Conservation (phyloP, 768 basidiomycete genomes). For the Podaxis rugospora region DNA sequence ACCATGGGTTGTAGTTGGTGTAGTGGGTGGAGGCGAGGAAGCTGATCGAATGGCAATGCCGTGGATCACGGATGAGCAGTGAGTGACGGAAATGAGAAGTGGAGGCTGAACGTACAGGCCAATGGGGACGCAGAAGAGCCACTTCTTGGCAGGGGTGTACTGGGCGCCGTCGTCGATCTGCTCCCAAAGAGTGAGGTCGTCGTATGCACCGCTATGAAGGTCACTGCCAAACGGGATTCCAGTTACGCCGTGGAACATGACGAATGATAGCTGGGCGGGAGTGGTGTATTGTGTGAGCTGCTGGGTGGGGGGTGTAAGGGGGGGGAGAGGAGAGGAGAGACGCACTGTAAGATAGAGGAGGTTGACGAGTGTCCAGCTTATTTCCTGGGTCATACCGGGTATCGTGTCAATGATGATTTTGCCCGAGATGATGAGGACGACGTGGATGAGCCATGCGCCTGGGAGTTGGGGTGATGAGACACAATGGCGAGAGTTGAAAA, state of each 20-base stretch:
- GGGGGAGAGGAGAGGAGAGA: conserved; percentile 12
- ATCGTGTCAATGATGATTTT: conserved; percentile 93
- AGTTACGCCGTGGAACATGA: conserved; percentile 98
- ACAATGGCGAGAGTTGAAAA: neutral
- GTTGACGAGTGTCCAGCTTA: conserved; percentile 95
- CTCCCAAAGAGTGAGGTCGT: conserved; percentile 97
- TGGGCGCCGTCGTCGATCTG: conserved; percentile 99
- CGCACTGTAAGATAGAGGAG: conserved; percentile 85
- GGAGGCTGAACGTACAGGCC: conserved; percentile 56
- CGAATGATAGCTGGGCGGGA: conserved; percentile 73
- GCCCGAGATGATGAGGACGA: conserved; percentile 84
- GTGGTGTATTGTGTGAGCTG: neutral
- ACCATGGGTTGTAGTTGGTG: conserved; percentile 92
- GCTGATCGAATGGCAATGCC: conserved; percentile 33
- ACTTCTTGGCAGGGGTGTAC: conserved; percentile 98
- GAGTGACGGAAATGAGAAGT: neutral
- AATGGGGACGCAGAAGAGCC: conserved; percentile 88
- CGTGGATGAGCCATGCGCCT: conserved; percentile 99
- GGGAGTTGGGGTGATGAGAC: neutral
- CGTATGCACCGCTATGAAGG: conserved; percentile 89
- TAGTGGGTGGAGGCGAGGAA: conserved; percentile 98
- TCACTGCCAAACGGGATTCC: conserved; percentile 93
- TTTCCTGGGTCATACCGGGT: conserved; percentile 90
- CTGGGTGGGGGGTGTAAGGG: neutral
- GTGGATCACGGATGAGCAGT: neutral